Conservation (phyloP, 805 yeast genomes). For the Suhomyces canberraensis region DNA sequence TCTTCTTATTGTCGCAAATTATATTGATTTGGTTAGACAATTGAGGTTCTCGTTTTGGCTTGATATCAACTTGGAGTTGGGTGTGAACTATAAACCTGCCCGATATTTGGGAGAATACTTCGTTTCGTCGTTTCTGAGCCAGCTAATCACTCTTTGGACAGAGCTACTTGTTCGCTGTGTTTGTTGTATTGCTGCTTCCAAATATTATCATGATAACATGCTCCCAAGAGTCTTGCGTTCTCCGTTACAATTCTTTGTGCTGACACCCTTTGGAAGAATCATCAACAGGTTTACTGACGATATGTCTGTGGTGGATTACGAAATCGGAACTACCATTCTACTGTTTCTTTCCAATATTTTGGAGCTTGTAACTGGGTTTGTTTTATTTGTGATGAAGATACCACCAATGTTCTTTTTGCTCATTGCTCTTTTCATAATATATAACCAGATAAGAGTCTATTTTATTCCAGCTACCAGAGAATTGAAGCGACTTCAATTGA, state of each 20-base stretch:
- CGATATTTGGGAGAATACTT: constrained; percentile 52
- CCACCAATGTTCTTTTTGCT: constrained; percentile 53
- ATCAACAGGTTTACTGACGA: constrained; percentile 66
- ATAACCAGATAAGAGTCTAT: constrained; percentile 65
- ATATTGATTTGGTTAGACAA: constrained; percentile 65
- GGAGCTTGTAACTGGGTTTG: constrained; percentile 40
- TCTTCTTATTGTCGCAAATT: constrained; percentile 43
- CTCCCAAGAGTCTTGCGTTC: constrained; percentile 50
- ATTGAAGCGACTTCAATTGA: constrained; percentile 66
- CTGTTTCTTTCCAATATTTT: constrained; percentile 47
- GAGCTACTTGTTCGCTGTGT: constrained; percentile 50
- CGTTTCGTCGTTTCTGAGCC: constrained; percentile 41
- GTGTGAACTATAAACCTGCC: constrained; percentile 39
- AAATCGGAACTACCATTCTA: constrained; percentile 43
- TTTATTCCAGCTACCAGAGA: constrained; percentile 74
- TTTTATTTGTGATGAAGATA: constrained; percentile 41
- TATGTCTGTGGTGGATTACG: constrained; percentile 53
- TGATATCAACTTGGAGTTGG: constrained; percentile 44
- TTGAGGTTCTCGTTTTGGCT: constrained; percentile 77
- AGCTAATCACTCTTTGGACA: too few relatives aligned
- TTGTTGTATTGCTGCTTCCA: constrained; percentile 59
- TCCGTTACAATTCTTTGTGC: constrained; percentile 66
- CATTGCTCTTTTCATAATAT: constrained; percentile 48
- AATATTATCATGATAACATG: constrained; percentile 56
- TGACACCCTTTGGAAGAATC: constrained; percentile 66